Base-by-base conservation (phyloP, 352 stramenopile genomes). In the Globisporangium lucens region DNA sequence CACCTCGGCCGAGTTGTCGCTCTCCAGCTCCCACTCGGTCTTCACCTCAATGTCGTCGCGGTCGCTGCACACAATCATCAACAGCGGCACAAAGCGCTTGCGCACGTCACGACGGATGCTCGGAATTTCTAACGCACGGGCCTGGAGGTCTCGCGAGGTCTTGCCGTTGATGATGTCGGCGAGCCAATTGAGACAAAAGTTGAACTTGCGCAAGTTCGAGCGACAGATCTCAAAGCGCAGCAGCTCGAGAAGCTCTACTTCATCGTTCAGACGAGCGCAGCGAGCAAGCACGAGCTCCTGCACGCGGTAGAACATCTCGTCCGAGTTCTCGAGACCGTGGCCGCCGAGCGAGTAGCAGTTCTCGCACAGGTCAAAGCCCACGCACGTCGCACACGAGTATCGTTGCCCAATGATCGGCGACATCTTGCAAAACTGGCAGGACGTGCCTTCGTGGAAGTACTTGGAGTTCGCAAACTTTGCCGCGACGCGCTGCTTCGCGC, bases 161-260 rank as follows among this genome's bases (percentile, higher is more conserved):
- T 91, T 91, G 67, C 87, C 87, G 65, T 87, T 89, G 56, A 94
- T 69, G 55, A 94, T 90, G 64, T 94, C 87, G 47, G 84, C 85
- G 30, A 94, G 70, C 87, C 87, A 94, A 62, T 93, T 91, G 65
- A 92, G 76, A 30, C 84, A 90, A 60, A 94, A 94, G 47, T 73
- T 90, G 59, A 93, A 94, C 69, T 94, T 94, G 70, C 87, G 87
- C 65, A 94, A 61, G 47, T 92, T 94, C n/a, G 81, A 90, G 56
- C 84, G 82, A 49, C 87, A 95, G 59, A 95, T 95, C 70, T 95
- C 87, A 63, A 93, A 95, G 24, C 87, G 87, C 68, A 95, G 76
- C 24, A 95, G 76, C 72, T 93, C 87, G 17, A 95, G 68, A 49
- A 93, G 73, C 51, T 93, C 83, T 10, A 89, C 74, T 56, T 93